Conservation (phyloP, 1,284 basidiomycete genomes). For the Trametes hirsuta region DNA sequence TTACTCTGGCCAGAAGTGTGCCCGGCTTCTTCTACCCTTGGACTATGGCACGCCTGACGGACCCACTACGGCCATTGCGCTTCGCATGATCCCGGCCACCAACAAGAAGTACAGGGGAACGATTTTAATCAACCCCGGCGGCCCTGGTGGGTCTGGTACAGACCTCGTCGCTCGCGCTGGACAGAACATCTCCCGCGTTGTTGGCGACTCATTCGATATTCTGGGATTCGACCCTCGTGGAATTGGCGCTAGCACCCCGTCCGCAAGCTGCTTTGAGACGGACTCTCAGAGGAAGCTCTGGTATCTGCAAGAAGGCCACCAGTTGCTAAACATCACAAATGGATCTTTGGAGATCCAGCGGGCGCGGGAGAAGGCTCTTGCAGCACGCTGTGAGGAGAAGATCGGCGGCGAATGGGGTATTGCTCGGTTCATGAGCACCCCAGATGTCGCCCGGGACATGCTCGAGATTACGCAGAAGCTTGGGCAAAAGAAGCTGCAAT, state of each 20-base stretch:
- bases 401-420: slow-evolving; percentile 33
- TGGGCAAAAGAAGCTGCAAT: slow-evolving; percentile 49
- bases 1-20: slow-evolving; percentile 27
- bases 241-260: slow-evolving; percentile 23
- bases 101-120: slow-evolving; percentile 44
- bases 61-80: slow-evolving; percentile 39
- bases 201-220: slow-evolving; percentile 51
- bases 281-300: slow-evolving; percentile 25
- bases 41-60: slow-evolving; percentile 38
- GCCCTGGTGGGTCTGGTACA: slow-evolving; percentile 53
- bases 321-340: slow-evolving; percentile 21
- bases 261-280: slow-evolving; percentile 26
- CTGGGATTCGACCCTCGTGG: slow-evolving; percentile 52
- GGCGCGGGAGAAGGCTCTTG: slow-evolving; percentile 16
- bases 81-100: slow-evolving; percentile 36
- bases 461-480: slow-evolving; percentile 47
- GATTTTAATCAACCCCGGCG: slow-evolving; percentile 55
- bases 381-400: slow-evolving; percentile 14
- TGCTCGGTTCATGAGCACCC: slow-evolving; percentile 45
- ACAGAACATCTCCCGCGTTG: slow-evolving; percentile 33
- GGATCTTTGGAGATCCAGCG: slow-evolving; percentile 44
- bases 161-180: slow-evolving; percentile 35
- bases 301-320: slow-evolving; percentile 12
- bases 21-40: slow-evolving; percentile 37
- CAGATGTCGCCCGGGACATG: slow-evolving; percentile 54